These are phyloP conservation scores for Rutstroemia sp. DNA, from an alignment of 2,329 filamentous ascomycete genomes.

Conservation along the genomic window DNA sequence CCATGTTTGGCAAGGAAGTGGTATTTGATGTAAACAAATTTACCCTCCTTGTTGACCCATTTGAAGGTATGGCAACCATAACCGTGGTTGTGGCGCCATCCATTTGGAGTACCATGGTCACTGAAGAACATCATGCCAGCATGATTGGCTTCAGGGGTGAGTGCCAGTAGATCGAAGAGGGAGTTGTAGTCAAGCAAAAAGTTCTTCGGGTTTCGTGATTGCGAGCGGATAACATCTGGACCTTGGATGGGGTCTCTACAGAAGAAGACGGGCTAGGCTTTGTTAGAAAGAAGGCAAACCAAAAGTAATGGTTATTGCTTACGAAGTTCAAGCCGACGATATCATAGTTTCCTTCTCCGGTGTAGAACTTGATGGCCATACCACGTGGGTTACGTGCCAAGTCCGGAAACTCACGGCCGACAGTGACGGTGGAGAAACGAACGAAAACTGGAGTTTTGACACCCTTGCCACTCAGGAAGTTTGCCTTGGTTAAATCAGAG, in stretches of 20 bases:
- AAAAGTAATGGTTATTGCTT: background rate
- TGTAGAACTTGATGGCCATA: slow-evolving; percentile 43
- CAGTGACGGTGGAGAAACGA: slow-evolving; percentile 48
- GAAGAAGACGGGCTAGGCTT: slow-evolving; percentile 57
- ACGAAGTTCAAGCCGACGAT: background rate
- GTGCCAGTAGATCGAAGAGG: slow-evolving; percentile 9
- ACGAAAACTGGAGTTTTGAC: slow-evolving; percentile 57
- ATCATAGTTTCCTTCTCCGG: slow-evolving; percentile 42
- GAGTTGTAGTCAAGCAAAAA: slow-evolving; percentile 27
- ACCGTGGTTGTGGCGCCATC: slow-evolving; percentile 46
- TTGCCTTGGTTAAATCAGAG: slow-evolving; percentile 33
- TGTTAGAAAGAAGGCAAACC: background rate
- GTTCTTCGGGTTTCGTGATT: slow-evolving; percentile 56
- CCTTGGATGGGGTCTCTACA: slow-evolving; percentile 64
- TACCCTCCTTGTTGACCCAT: slow-evolving; percentile 45
- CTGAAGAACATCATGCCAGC: slow-evolving; percentile 51
- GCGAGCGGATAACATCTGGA: slow-evolving; percentile 64
- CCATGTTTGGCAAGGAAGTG: slow-evolving; percentile 47
- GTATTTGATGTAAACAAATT: slow-evolving; percentile 46
- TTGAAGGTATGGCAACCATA: slow-evolving; percentile 50
- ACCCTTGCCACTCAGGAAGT: slow-evolving; percentile 49
- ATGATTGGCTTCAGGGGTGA: slow-evolving; percentile 47
- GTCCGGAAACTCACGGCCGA: slow-evolving; percentile 38
- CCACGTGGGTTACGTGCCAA: slow-evolving; percentile 38
- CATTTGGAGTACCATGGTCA: slow-evolving; percentile 47